Evolutionary conservation across 805 yeast genomes (phyloP).

Genomic region (Myxozyma nipponensis): DNA sequence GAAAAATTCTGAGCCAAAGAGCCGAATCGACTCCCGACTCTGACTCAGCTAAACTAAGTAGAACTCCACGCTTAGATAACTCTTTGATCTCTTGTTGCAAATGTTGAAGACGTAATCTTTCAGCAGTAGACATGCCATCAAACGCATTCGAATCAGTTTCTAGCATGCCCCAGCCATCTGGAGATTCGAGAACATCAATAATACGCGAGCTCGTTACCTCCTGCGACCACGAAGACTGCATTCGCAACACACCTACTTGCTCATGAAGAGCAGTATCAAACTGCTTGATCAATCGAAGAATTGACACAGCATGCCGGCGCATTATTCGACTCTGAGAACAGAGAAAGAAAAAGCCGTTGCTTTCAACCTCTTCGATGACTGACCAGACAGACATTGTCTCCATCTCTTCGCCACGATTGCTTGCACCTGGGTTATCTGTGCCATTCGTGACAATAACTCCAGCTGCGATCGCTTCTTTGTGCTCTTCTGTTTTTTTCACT

Average conservation of each 20-base stretch:
- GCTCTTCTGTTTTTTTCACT: conserved; percentile 38
- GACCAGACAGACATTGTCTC: conserved; percentile 78
- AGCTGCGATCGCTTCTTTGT: conserved; percentile 4
- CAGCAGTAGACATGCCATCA: conserved; percentile 62
- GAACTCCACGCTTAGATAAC: conserved; percentile 47
- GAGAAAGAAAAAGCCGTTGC: conserved; percentile 86
- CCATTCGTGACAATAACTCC: conserved; percentile 5
- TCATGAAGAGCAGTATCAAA: conserved; percentile 80
- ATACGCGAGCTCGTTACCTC: conserved; percentile 33
- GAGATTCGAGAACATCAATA: conserved; percentile 68
- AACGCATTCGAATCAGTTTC: conserved; percentile 1
- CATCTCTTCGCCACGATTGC: conserved; percentile 52
- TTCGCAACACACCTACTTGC: conserved; percentile 35
- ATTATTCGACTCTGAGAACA: conserved; percentile 80
- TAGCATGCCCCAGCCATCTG: conserved; percentile 64
- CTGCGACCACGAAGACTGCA: conserved; percentile 25
- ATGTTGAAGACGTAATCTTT: conserved; percentile 64
- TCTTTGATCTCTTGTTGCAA: conserved; percentile 45
- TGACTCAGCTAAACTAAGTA: conserved; percentile 79
- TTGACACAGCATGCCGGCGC: conserved; percentile 69
- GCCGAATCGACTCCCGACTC: conserved; percentile 95
- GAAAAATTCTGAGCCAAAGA: conserved; percentile 88
- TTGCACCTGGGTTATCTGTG: conserved; percentile 20
- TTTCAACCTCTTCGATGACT: conserved; percentile 90
- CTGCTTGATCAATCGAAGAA: conserved; percentile 72